These are phyloP conservation scores for Proteromonas lacertae DNA, from an alignment of 352 stramenopile genomes.

Conservation along the genomic window DNA sequence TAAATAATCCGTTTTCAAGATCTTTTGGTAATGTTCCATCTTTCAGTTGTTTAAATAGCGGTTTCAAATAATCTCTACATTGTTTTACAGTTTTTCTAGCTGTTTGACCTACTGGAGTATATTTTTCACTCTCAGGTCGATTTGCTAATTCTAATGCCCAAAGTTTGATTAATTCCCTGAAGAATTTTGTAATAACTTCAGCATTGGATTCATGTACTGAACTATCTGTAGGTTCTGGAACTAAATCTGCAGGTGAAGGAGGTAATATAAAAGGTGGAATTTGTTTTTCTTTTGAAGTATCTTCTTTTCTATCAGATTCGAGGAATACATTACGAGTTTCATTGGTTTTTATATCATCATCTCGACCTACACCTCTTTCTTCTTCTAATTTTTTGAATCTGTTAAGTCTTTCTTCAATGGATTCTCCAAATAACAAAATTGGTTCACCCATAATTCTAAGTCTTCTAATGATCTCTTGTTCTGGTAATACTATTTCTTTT, in stretches of 20 bases:
- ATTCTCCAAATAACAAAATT: conserved; percentile 47
- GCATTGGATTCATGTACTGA: no score
- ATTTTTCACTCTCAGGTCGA: conserved; percentile 43
- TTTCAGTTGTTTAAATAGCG: conserved; percentile 83
- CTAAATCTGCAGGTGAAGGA: no score
- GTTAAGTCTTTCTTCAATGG: conserved; percentile 17
- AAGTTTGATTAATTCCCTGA: conserved; percentile 53
- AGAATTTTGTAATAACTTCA: conserved; percentile 38
- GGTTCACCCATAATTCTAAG: conserved; percentile 33
- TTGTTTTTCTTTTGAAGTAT: no score
- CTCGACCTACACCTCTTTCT: no score
- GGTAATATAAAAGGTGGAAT: no score
- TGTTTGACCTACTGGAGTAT: conserved; percentile 25
- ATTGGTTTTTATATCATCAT: no score
- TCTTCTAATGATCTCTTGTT: conserved; percentile 25
- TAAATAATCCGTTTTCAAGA: conserved; percentile 19
- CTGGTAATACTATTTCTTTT: no score
- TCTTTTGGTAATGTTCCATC: conserved; percentile 35
- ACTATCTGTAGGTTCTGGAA: no score
- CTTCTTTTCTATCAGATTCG: no score
- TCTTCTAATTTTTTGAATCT: no score
- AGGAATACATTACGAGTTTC: no score
- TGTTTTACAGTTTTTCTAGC: conserved; percentile 87
- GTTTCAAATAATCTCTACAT: conserved; percentile 90
- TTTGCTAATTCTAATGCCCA: conserved; percentile 60